phyloP scores from a whole-genome alignment of 2,329 filamentous ascomycete species.

The Colletotrichum eremochloae region DNA sequence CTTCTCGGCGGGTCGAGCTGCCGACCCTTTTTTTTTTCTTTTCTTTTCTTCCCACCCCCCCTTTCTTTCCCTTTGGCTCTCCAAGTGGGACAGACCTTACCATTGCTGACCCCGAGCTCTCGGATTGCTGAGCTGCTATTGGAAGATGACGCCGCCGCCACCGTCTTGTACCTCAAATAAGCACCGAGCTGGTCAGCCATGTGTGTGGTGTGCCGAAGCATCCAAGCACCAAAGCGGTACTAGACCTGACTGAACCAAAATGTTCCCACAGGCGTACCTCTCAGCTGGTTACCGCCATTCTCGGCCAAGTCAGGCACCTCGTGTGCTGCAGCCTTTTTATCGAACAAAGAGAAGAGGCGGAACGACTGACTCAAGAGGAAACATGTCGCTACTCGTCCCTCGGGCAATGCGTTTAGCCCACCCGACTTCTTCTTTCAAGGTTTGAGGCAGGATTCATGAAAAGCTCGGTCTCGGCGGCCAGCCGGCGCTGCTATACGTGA shows the following conservation, averaged over 20 bases:
- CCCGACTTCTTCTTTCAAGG: conserved; percentile 11
- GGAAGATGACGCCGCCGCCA: conserved; percentile 28
- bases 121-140: conserved; percentile 28
- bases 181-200: conserved; percentile 25
- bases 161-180: conserved; percentile 15
- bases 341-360: conserved; percentile 37
- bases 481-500: conserved; percentile 15
- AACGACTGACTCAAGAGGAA: conserved; percentile 39
- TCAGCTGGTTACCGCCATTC: conserved; percentile 28
- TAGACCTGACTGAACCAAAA: conserved; percentile 9
- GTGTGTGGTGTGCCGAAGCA: conserved; percentile 19
- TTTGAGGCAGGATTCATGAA: conserved; percentile 6
- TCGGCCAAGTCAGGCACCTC: conserved; percentile 39
- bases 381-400: conserved; percentile 35
- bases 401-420: conserved; percentile 34
- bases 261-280: conserved; percentile 15
- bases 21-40: conserved; percentile 23
- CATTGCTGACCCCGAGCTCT: conserved; percentile 35
- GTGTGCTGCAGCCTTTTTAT: conserved; percentile 28
- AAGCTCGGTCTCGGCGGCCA: conserved; percentile 5
- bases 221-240: conserved; percentile 19
- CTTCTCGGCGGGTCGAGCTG: conserved; percentile 38
- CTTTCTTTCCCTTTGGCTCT: background rate
- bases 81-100: conserved; percentile 6
- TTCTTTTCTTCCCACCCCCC: background rate